Evolutionary conservation across 192 early-diverging fungal species (phyloP).

Genomic region (Irineochytrium annulatum): DNA sequence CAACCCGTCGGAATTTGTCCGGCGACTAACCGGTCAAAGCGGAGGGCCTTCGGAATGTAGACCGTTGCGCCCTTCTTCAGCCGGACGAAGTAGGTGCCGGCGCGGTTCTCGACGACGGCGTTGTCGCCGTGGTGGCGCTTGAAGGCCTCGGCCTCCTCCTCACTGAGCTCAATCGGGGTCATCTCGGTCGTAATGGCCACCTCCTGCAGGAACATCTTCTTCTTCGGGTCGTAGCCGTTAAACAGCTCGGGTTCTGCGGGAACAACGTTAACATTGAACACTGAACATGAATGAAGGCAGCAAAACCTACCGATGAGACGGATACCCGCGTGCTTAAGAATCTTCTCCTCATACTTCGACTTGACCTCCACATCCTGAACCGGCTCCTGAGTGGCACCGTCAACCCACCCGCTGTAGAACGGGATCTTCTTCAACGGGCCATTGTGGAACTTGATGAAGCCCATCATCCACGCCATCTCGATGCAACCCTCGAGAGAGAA

Average conservation of each 20-base stretch:
- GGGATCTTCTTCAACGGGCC: conserved; percentile 74
- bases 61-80: conserved; percentile 85
- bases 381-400: conserved; percentile 78
- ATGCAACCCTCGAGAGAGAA: conserved; percentile 89
- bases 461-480: conserved; percentile 98
- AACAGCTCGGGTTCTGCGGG: conserved; percentile 70
- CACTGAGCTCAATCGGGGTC: conserved; percentile 77
- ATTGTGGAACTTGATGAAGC: conserved; percentile 82
- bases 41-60: conserved; percentile 89
- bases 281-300: conserved; percentile 9
- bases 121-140: conserved; percentile 76
- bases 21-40: conserved; percentile 83
- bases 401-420: conserved; percentile 88
- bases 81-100: conserved; percentile 71
- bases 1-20: conserved; percentile 95
- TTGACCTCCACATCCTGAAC: conserved; percentile 85
- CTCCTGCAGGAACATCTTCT: conserved; percentile 85
- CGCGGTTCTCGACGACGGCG: conserved; percentile 65
- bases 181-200: conserved; percentile 83
- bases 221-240: conserved; percentile 78
- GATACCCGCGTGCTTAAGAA: conserved; percentile 87
- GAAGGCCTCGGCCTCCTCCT: conserved; percentile 83
- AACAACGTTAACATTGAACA: neutral
- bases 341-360: conserved; percentile 83
- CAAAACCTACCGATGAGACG: conserved; percentile 62